phyloP scores from a whole-genome alignment of 106 monocot species.

The Dendrobium officinale region DNA sequence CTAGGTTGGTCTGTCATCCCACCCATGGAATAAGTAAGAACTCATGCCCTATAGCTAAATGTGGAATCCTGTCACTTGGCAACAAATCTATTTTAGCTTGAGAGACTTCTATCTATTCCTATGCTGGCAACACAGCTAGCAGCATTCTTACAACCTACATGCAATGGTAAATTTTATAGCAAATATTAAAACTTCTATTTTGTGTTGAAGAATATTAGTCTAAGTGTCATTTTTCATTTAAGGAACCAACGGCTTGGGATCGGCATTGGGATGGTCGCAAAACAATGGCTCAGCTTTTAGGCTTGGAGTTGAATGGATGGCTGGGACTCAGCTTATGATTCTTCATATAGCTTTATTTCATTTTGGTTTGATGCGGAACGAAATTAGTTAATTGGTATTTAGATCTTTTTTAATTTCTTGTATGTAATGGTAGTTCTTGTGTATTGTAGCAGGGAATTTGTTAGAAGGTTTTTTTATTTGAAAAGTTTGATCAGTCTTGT shows the following conservation, averaged over 20 bases:
- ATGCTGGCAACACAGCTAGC: slow-evolving; percentile 44
- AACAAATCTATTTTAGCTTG: slow-evolving; percentile 25
- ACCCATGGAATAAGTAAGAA: slow-evolving; percentile 27
- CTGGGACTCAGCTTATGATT: no score
- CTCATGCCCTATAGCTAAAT: slow-evolving; percentile 28
- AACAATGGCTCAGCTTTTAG: not conserved
- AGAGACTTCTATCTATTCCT: slow-evolving; percentile 22
- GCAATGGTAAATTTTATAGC: slow-evolving; percentile 7
- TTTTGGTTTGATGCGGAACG: not conserved
- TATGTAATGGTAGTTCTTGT: no score
- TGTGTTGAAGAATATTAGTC: not conserved
- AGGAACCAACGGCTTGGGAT: not conserved
- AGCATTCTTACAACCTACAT: slow-evolving; percentile 14
- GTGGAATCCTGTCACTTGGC: slow-evolving; percentile 32
- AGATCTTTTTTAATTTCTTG: not conserved
- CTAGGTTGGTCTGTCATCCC: slow-evolving; percentile 24
- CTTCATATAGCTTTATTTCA: not conserved
- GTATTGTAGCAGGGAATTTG: no score
- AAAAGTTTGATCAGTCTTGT: no score
- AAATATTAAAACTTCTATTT: not conserved
- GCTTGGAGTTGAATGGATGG: not conserved
- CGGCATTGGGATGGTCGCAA: no score
- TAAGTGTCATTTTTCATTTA: not conserved
- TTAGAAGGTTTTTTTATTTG: no score
- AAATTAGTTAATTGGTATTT: not conserved